These are phyloP conservation scores for Halophytophthora batemanensis DNA, from an alignment of 352 stramenopile genomes.

Conservation along the genomic window DNA sequence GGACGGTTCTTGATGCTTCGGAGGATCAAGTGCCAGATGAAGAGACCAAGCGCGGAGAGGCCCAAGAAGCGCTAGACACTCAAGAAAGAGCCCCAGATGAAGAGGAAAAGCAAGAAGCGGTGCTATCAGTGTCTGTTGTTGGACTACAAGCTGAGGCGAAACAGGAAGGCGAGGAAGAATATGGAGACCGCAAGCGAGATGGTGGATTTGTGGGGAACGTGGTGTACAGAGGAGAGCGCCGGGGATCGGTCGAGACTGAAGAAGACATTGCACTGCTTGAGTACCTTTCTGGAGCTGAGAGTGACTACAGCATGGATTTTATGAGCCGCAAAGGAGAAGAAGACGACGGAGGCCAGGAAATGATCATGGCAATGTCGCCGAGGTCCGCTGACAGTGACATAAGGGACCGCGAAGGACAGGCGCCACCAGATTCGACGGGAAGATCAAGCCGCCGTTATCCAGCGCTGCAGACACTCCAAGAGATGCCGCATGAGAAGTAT, in stretches of 20 bases:
- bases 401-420: constrained; percentile 1
- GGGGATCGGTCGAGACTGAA: constrained; percentile 20
- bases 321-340: constrained; percentile 26
- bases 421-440: no score
- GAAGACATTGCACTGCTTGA: constrained; percentile 32
- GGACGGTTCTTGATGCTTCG: no score
- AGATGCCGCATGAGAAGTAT: no score
- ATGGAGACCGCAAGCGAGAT: not conserved
- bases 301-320: constrained; percentile 27
- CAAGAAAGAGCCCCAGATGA: no score
- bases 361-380: constrained; percentile 20
- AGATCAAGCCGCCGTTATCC: no score
- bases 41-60: no score
- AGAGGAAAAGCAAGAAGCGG: no score
- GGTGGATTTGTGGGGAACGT: constrained; percentile 4
- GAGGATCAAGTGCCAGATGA: no score
- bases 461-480: no score
- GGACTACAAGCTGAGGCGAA: no score
- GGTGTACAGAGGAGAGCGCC: constrained; percentile 16
- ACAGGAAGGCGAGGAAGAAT: not conserved
- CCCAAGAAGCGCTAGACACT: no score
- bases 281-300: constrained; percentile 27
- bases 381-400: constrained; percentile 24
- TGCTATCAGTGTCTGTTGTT: no score
- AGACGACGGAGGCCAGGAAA: constrained; percentile 8